These are phyloP conservation scores for Eragrostis curvula DNA, from an alignment of 176 grass and related monocot genomes.

Conservation along the genomic window DNA sequence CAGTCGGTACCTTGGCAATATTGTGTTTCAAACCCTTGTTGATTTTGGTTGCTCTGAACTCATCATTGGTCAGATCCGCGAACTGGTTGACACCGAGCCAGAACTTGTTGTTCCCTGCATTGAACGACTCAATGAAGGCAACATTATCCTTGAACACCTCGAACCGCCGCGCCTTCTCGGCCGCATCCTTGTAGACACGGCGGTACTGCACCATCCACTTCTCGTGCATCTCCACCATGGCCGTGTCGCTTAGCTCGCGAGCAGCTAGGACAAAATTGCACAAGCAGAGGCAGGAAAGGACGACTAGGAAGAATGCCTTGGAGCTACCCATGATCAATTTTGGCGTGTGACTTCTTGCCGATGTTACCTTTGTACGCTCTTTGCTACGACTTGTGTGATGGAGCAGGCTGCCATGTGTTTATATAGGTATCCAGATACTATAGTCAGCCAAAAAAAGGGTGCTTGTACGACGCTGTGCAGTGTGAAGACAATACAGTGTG, in stretches of 20 bases:
- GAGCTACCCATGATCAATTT: no score
- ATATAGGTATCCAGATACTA: no score
- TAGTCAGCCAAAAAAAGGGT: no score
- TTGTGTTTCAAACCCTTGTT: not conserved
- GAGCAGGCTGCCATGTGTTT: no score
- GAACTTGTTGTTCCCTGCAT: constrained; percentile 1
- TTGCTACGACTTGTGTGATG: no score
- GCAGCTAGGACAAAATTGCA: not conserved
- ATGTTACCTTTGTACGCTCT: no score
- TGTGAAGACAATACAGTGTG: no score
- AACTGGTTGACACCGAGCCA: constrained; percentile 24
- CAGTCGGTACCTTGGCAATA: not conserved
- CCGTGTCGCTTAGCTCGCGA: not conserved
- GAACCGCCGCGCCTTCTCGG: not conserved
- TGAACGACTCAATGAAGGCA: constrained; percentile 23
- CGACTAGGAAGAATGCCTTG: no score
- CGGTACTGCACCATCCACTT: constrained; percentile 21
- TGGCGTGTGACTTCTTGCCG: no score
- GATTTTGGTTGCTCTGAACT: not conserved
- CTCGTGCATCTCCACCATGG: constrained; percentile 29
- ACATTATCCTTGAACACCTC: constrained; percentile 23
- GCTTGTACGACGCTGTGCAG: no score
- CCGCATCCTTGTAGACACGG: not conserved
- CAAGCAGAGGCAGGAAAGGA: no score
- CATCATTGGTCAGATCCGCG: not conserved